These are phyloP conservation scores for Xylaria telfairii DNA, from an alignment of 495 filamentous ascomycete species.

Conservation along the genomic window DNA sequence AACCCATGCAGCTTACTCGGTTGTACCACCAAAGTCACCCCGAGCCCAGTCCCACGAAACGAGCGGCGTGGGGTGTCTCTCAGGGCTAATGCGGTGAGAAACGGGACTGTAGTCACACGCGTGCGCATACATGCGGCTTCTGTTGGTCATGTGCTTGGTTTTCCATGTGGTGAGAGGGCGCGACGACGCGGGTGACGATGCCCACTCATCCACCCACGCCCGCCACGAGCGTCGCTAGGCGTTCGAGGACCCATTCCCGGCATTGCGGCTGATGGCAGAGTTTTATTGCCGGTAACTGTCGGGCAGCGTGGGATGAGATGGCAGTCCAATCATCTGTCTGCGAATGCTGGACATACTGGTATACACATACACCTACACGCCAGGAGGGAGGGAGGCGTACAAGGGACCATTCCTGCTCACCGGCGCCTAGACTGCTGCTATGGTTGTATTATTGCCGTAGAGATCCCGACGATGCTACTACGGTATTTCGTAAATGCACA, in stretches of 20 bases:
- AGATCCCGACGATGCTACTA: not conserved
- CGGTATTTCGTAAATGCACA: not conserved
- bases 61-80: not conserved
- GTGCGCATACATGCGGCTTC: conserved; percentile 19
- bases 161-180: conserved; percentile 17
- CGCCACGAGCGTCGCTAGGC: not conserved
- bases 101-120: conserved; percentile 21
- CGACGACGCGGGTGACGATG: conserved; percentile 21
- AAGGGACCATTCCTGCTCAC: not conserved
- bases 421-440: not conserved
- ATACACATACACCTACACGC: too few relatives aligned
- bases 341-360: too few relatives aligned
- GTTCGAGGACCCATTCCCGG: conserved; percentile 1
- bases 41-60: conserved; percentile 4
- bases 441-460: not conserved
- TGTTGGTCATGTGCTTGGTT: conserved; percentile 23
- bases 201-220: conserved; percentile 1
- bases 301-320: not conserved
- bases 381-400: not conserved
- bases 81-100: conserved; percentile 25
- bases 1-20: conserved; percentile 24
- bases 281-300: not conserved
- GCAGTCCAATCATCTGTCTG: not conserved
- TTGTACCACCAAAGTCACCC: conserved; percentile 9
- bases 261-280: conserved; percentile 16